Evolutionary conservation across 805 yeast genomes (phyloP), one percentile per base, ranked within the genome.

Genomic region (Yarrowia sp.): DNA sequence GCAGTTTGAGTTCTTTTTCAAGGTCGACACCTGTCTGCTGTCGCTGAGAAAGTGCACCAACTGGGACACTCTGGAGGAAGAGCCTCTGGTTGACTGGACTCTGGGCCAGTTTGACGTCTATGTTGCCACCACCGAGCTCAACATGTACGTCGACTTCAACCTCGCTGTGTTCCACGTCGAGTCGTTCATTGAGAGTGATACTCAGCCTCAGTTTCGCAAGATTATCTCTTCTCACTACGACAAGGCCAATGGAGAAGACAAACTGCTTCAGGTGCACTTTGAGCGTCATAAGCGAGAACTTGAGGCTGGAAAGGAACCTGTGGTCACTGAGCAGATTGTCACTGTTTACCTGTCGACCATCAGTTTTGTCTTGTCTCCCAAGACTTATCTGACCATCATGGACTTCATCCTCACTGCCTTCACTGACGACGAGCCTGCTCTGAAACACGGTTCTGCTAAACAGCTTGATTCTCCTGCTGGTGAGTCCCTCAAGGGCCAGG

Each of bases 321-420:
- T 71, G 17, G 68, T 70, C 9, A 88, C 83, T 75, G 97, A 93
- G 73, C 97, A 92, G 76, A 87, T 85, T 71, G 84, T 93, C 6
- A 81, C 84, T 9, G 79, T 95, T 63, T 82, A 86, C 50, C 83
- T 95, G 78, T 92, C 97, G 0, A 91, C 96, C 14, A 84, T 95
- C 66, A 86, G 86, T 70, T 82, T 90, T 43, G 88, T 90, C 2
- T 77, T 93, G 8, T 86, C 96, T 0, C 86, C 98, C 58, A 89
- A 86, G 73, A 89, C 96, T 0, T 78, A 90, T 15, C 80, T 95
- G 70, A 89, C 96, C 1, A 79, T 95, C 14, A 78, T 94, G 70
- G 94, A 92, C 75, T 95, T 88, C 75, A 81, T 90, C 1, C 79
- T 93, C 73, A 90, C 92, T 53, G 95, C 98, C 0, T 95, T 95